phyloP scores from a whole-genome alignment of 2,329 filamentous ascomycete species.

The Aureobasidium uvarum region DNA sequence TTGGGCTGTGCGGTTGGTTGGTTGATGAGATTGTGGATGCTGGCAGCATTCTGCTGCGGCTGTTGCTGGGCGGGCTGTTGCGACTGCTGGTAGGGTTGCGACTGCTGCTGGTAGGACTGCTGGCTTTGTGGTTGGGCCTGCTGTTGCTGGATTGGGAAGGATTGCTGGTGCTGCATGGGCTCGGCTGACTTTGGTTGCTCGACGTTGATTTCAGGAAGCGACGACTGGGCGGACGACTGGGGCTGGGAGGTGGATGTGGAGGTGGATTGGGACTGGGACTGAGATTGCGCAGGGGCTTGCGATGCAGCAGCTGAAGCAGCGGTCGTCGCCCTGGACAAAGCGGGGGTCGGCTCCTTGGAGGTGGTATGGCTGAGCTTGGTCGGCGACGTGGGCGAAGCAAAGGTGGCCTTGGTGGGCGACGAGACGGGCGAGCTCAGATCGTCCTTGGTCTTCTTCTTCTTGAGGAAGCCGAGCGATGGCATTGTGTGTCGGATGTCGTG shows the following conservation, averaged over 20 bases:
- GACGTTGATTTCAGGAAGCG: not conserved
- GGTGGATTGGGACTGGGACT: conserved; percentile 21
- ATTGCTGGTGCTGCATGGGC: conserved; percentile 42
- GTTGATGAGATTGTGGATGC: conserved; percentile 82
- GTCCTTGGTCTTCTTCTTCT: conserved; percentile 98
- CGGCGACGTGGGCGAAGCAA: conserved; percentile 12
- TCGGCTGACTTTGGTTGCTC: conserved; percentile 38
- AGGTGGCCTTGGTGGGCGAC: conserved; percentile 59
- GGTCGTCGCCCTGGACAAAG: conserved; percentile 29
- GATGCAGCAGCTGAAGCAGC: conserved; percentile 31
- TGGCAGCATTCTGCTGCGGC: conserved; percentile 67
- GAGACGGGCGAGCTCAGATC: conserved; percentile 63
- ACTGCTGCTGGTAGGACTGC: conserved; percentile 32
- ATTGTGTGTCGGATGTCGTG: conserved; percentile 51
- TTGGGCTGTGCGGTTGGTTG: conserved; percentile 53
- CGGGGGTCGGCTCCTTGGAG: not conserved
- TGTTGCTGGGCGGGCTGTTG: conserved; percentile 29
- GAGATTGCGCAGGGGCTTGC: conserved; percentile 28
- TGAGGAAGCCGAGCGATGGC: conserved; percentile 94
- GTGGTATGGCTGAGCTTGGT: conserved; percentile 22
- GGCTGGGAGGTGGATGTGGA: not conserved
- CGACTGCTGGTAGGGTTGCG: not conserved
- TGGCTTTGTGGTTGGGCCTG: conserved; percentile 29
- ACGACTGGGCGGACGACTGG: conserved; percentile 20
- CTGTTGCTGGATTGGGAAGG: conserved; percentile 23